phyloP scores from a whole-genome alignment of 2,329 filamentous ascomycete species.

The Arthrobotrys iridis region DNA sequence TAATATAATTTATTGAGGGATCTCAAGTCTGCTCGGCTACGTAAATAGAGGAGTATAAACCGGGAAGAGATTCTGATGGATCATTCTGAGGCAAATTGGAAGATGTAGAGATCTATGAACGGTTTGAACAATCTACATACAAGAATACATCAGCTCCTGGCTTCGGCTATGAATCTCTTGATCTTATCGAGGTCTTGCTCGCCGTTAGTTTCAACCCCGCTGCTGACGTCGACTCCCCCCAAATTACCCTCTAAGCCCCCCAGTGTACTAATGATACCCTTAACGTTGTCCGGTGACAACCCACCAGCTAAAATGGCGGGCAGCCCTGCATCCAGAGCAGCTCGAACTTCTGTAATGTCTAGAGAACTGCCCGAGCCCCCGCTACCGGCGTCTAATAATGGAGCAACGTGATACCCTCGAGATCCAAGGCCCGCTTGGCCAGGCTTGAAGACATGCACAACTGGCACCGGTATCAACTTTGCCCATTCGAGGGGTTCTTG shows the following conservation, averaged over 20 bases:
- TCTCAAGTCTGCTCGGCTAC: too few species aligned
- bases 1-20: too few species aligned
- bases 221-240: conserved; percentile 89
- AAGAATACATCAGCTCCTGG: neutral
- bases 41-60: too few species aligned
- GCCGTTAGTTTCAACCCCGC: conserved; percentile 86
- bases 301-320: conserved; percentile 86
- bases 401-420: conserved; percentile 80
- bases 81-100: too few species aligned
- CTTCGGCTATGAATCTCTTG: conserved; percentile 71
- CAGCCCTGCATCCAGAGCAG: conserved; percentile 76
- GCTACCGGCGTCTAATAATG: conserved; percentile 85
- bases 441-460: conserved; percentile 85
- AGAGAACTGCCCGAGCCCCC: conserved; percentile 83
- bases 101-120: too few species aligned
- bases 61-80: too few species aligned
- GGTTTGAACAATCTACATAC: neutral
- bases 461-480: conserved; percentile 85
- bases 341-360: conserved; percentile 75
- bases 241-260: conserved; percentile 72
- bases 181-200: conserved; percentile 85
- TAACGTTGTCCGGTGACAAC: conserved; percentile 80
- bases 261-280: conserved; percentile 71
- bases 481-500: conserved; percentile 94
- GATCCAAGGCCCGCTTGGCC: conserved; percentile 64